phyloP scores from a whole-genome alignment of 2,329 filamentous ascomycete genomes.

The Colletotrichum tropicale region DNA sequence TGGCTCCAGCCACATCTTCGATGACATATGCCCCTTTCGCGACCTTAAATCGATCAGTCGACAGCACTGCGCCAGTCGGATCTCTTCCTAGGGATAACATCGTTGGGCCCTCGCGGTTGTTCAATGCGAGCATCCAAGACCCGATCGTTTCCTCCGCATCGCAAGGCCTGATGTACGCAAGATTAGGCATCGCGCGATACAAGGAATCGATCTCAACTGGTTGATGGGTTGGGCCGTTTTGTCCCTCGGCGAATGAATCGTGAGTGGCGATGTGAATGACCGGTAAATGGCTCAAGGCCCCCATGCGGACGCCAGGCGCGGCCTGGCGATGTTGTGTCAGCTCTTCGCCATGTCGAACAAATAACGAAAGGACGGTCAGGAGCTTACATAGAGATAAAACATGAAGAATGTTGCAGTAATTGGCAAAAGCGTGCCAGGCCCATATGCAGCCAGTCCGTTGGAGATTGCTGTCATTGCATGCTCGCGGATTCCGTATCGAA shows the following conservation, averaged over 20 bases:
- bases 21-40: slow-evolving; percentile 31
- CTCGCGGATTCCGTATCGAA: slow-evolving; percentile 54
- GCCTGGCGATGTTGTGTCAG: neutral
- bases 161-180: slow-evolving; percentile 57
- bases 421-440: slow-evolving; percentile 54
- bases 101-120: neutral
- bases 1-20: slow-evolving; percentile 30
- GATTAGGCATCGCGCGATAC: slow-evolving; percentile 59
- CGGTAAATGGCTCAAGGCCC: slow-evolving; percentile 51
- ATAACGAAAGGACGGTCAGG: neutral
- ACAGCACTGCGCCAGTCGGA: slow-evolving; percentile 28
- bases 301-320: slow-evolving; percentile 59
- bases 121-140: slow-evolving; percentile 36
- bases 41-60: slow-evolving; percentile 30
- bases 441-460: slow-evolving; percentile 59
- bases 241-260: slow-evolving; percentile 57
- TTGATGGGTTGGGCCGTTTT: slow-evolving; percentile 62
- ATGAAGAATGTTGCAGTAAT: slow-evolving; percentile 62
- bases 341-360: neutral
- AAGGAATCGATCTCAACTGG: slow-evolving; percentile 55
- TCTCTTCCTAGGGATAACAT: slow-evolving; percentile 44
- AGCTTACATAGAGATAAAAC: slow-evolving; percentile 47
- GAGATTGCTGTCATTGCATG: slow-evolving; percentile 54
- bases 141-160: slow-evolving; percentile 57
- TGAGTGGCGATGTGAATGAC: slow-evolving; percentile 59